phyloP scores from a whole-genome alignment of 1,284 basidiomycete genomes.

The Fereydounia khargensis region DNA sequence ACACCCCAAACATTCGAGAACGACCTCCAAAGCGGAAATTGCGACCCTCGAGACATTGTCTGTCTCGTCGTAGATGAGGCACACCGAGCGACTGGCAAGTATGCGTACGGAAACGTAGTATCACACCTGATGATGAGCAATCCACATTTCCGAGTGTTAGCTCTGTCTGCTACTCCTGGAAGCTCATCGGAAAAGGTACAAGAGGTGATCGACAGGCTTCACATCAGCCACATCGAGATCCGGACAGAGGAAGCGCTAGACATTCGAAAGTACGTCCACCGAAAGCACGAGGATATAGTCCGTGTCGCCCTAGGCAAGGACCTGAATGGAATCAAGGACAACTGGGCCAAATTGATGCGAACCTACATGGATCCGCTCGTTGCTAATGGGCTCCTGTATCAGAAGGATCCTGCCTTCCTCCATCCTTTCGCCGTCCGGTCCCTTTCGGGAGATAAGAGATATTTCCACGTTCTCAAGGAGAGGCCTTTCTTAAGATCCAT shows the following conservation, averaged over 20 bases:
- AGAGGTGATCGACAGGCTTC: slow-evolving; percentile 85
- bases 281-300: slow-evolving; percentile 64
- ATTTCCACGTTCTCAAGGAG: slow-evolving; percentile 8
- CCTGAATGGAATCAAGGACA: slow-evolving; percentile 46
- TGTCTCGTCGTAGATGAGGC: slow-evolving; percentile 91
- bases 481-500: slow-evolving; percentile 21
- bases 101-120: slow-evolving; percentile 86
- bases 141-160: slow-evolving; percentile 86
- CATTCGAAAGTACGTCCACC: slow-evolving; percentile 79
- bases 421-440: slow-evolving; percentile 44
- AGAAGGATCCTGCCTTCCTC: slow-evolving; percentile 38
- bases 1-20: slow-evolving; percentile 95
- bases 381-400: slow-evolving; percentile 34
- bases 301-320: slow-evolving; percentile 40
- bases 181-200: slow-evolving; percentile 82
- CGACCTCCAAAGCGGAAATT: slow-evolving; percentile 72
- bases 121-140: slow-evolving; percentile 89
- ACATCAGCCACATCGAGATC: slow-evolving; percentile 93
- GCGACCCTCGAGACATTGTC: slow-evolving; percentile 76
- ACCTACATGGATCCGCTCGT: slow-evolving; percentile 37
- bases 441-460: slow-evolving; percentile 9
- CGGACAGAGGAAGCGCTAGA: slow-evolving; percentile 88
- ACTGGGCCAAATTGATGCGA: slow-evolving; percentile 56
- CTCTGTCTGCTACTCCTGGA: slow-evolving; percentile 93
- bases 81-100: slow-evolving; percentile 87